Evolutionary conservation across 768 basidiomycete genomes (phyloP).

Genomic region (Pseudohyphozyma bogoriensis): DNA sequence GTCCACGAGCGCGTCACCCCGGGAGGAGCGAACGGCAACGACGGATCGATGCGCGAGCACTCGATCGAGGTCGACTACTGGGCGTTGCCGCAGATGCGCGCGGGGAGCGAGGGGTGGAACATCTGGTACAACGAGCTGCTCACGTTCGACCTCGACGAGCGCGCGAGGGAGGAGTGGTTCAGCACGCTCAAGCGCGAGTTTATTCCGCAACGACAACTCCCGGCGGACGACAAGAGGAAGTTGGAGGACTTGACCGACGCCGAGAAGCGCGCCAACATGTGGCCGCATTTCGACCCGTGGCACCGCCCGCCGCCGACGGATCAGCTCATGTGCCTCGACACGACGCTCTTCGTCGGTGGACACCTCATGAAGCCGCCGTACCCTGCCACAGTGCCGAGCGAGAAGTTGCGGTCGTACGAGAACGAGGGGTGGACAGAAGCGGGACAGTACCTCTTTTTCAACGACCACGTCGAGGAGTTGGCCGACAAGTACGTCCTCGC

Average conservation of each 20-base stretch:
- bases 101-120: constrained; percentile 14
- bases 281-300: constrained; percentile 9
- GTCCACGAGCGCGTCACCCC: constrained; percentile 12
- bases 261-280: constrained; percentile 8
- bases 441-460: constrained; percentile 24
- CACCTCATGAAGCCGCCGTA: constrained; percentile 16
- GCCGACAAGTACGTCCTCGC: constrained; percentile 18
- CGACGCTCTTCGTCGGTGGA: constrained; percentile 23
- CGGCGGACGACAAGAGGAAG: no score
- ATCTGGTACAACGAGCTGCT: constrained; percentile 17
- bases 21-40: background rate
- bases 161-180: constrained; percentile 8
- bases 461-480: background rate
- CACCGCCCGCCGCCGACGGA: constrained; percentile 1
- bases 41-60: constrained; percentile 3
- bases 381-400: constrained; percentile 3
- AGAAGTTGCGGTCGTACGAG: constrained; percentile 6
- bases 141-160: constrained; percentile 14
- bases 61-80: constrained; percentile 19
- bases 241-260: background rate
- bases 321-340: constrained; percentile 27
- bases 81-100: constrained; percentile 15
- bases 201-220: constrained; percentile 18
- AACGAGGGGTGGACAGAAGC: constrained; percentile 14
- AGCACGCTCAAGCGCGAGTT: constrained; percentile 2